phyloP scores from a whole-genome alignment of 2,329 filamentous ascomycete species.

The Clonostachys solani region DNA sequence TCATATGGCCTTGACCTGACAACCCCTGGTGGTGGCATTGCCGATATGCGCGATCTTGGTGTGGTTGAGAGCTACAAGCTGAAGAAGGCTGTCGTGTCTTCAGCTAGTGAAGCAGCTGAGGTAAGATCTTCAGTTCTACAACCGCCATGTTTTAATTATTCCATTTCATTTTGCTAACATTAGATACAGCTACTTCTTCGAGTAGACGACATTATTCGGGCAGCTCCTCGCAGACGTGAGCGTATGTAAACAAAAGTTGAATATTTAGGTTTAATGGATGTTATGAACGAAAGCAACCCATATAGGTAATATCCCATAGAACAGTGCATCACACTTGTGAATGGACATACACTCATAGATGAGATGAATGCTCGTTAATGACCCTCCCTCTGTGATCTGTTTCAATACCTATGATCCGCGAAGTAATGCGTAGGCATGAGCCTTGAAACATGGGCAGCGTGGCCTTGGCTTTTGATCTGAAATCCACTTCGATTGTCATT shows the following conservation, averaged over 20 bases:
- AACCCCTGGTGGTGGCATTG: slow-evolving; percentile 85
- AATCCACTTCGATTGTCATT: no score
- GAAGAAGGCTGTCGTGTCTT: slow-evolving; percentile 96
- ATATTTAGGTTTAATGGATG: slow-evolving; percentile 10
- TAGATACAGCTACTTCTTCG: slow-evolving; percentile 71
- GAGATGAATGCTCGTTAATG: no score
- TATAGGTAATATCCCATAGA: neutral
- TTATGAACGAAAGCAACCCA: slow-evolving; percentile 1
- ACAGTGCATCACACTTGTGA: neutral
- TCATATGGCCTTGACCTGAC: slow-evolving; percentile 87
- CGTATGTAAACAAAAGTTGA: slow-evolving; percentile 22
- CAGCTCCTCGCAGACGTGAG: slow-evolving; percentile 65
- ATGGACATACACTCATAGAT: no score
- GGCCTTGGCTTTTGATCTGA: no score
- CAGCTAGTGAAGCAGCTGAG: slow-evolving; percentile 93
- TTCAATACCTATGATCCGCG: no score
- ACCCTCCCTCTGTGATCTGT: no score
- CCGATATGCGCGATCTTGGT: slow-evolving; percentile 92
- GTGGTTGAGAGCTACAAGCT: slow-evolving; percentile 98
- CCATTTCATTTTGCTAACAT: neutral
- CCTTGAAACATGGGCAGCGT: no score
- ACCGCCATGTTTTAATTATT: neutral
- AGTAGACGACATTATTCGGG: slow-evolving; percentile 97
- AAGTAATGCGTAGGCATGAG: no score
- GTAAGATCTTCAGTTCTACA: slow-evolving; percentile 47